A percentile compares a stretch with the other conserved stretches of the same genome.
phyloP scores from a whole-genome alignment of 176 grass and related monocot genomes.

The Paspalum notatum region DNA sequence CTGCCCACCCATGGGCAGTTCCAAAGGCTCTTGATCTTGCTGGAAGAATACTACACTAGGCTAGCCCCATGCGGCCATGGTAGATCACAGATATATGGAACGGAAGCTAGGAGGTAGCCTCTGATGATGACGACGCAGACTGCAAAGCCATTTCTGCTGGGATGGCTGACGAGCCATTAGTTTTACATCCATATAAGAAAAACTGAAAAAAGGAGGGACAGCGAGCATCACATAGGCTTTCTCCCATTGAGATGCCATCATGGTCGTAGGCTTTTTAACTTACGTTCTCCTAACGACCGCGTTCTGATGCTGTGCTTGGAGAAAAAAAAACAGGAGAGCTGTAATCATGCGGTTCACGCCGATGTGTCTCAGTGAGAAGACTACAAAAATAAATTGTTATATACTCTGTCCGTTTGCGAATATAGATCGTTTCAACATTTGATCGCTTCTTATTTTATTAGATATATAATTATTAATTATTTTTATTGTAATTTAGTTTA shows the following conservation, averaged over 20 bases:
- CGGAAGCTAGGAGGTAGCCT: neutral
- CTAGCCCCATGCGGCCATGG: neutral
- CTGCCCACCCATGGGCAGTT: conserved; percentile 25
- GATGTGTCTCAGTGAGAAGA: conserved; percentile 12
- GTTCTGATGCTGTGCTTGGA: conserved; percentile 19
- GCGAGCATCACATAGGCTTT: conserved; percentile 27
- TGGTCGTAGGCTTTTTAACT: conserved; percentile 23
- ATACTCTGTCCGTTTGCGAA: no score
- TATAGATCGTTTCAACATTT: no score
- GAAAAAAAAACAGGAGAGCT: conserved; percentile 15
- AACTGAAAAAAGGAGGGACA: neutral
- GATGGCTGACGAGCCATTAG: neutral
- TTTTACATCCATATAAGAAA: neutral
- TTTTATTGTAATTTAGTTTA: no score
- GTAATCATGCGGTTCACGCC: conserved; percentile 29
- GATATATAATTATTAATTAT: no score
- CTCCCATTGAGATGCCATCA: conserved; percentile 26
- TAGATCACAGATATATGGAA: neutral
- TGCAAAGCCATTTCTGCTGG: conserved; percentile 38
- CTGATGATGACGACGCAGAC: conserved; percentile 20
- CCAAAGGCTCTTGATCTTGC: conserved; percentile 5
- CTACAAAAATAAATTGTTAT: neutral
- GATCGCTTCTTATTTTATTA: no score
- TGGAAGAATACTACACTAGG: conserved; percentile 20
- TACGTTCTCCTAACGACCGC: conserved; percentile 33